Conservation (phyloP, 1,139 yeast species). For the Tardiomyces depauwii region DNA sequence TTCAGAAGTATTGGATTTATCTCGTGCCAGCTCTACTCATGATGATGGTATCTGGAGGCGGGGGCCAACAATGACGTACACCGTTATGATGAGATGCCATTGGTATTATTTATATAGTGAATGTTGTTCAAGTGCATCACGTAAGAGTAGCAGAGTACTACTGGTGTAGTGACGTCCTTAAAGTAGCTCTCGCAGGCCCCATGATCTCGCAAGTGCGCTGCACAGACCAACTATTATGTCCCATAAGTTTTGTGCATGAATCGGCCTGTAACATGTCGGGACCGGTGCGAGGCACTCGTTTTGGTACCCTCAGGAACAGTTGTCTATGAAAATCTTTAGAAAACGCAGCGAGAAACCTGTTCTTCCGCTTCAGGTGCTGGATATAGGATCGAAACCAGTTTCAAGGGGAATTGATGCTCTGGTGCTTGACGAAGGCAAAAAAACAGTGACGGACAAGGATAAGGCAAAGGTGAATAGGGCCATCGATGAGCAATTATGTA, state of each 20-base stretch:
- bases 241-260: no score
- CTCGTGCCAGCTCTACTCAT: conserved; percentile 22
- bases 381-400: background rate
- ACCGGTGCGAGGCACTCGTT: no score
- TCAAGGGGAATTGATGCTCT: background rate
- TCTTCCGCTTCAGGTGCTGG: background rate
- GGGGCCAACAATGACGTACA: background rate
- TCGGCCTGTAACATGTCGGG: no score
- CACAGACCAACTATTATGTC: no score
- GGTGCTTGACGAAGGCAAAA: background rate
- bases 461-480: background rate
- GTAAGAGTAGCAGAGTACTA: no score
- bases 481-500: background rate
- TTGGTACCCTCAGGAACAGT: no score
- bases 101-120: no score
- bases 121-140: no score
- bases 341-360: background rate
- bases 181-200: no score
- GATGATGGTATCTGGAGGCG: conserved; percentile 5
- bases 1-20: conserved; percentile 30
- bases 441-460: background rate
- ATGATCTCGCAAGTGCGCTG: no score
- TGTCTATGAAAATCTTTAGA: background rate
- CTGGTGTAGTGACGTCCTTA: no score
- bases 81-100: no score